Evolutionary conservation across 2,329 filamentous ascomycete species (phyloP), one percentile per base, ranked within the genome.

Genomic region (Juglanconis juglandina): DNA sequence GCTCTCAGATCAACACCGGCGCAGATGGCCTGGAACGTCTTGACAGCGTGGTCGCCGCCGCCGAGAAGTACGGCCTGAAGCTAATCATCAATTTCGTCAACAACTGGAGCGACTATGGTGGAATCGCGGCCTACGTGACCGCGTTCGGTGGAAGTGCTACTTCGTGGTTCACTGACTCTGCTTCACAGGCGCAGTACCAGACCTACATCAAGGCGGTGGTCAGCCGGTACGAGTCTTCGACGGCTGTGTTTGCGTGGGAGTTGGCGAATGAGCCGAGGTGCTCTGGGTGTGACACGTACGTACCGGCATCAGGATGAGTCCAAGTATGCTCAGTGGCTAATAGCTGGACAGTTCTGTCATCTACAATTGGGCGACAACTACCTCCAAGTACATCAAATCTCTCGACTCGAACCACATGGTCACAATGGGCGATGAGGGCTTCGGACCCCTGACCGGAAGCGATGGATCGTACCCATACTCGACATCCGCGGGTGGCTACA

Each of bases 91-190:
- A 84, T 65, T 85, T 87, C 41, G 83, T 88, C 50, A 89, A 89
- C 72, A 86, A 89, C 72, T 89, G 86, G 85, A 75, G 76, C 47
- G 87, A 89, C 67, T 88, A 87, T 37, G 87, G 86, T 17, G 87
- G 87, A 37, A 89, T 89, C 69, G 75, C 76, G 13, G 83, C 84
- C 9, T 89, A 88, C 68, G 78, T 80, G 47, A 76, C 72, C 7
- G 83, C 81, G 7, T 88, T 85, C 63, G 85, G 84, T 35, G 82
- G 81, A 32, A 73, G 69, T 58, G 75, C 81, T 58, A 76, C 75
- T 13, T 74, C 75, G 6, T 89, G 85, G 79, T 89, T 86, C 72
- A 83, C 79, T 24, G 80, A 82, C 65, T 66, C 74, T 0, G 72
- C 72, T 0, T 79, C 80, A 7, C 83, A 87, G 70, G 67, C 75